Base-by-base conservation (phyloP, 1,284 basidiomycete species). In the Boletus sp. region DNA sequence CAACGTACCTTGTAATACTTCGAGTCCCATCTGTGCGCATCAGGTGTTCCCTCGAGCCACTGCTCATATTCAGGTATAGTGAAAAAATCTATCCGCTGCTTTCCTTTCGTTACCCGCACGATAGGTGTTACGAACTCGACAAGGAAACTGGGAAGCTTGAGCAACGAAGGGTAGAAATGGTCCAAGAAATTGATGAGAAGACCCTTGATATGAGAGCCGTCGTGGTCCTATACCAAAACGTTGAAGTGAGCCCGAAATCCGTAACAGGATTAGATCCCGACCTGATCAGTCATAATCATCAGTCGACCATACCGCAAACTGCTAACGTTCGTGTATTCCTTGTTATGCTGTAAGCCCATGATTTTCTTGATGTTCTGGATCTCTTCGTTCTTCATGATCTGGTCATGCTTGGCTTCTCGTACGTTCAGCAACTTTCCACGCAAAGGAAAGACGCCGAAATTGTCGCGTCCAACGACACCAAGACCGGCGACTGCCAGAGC, bases 201-300 rank as follows among this genome's bases (percentile, higher is more conserved):
- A 44, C 97, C 97, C 78, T 99, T 99, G 81, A 99, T 99, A 79
- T 99, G 97, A 43, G 97, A 99, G 56, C 97, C 97, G 79, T 99
- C 97, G 79, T 99, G 95, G 87, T 99, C 97, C 93, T 97, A 75
- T 0, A 63, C 43, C 17, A 47, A 13, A 28, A 48, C 16, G 16
- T 46, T 61, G 25, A 9, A 69, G 63, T 63, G 47, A 63, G 40
- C 52, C 62, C 56, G 50, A 43, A 21, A 43, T 27, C 47, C 10
- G 49, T 17, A 57, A 55, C 51, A 58, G 64, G 67, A 69, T 71
- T 14, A 13, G 21, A 56, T 9, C 13, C 64, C 46, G 60, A 93
- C 94, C 85, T 98, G 96, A 90, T 99, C 97, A 17, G 97, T 96
- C 97, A 99, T 99, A 72, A 99, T 95, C 97, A 99, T 99, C 62